phyloP scores from a whole-genome alignment of 345 rosid genomes.

The Lumnitzera racemosa region DNA sequence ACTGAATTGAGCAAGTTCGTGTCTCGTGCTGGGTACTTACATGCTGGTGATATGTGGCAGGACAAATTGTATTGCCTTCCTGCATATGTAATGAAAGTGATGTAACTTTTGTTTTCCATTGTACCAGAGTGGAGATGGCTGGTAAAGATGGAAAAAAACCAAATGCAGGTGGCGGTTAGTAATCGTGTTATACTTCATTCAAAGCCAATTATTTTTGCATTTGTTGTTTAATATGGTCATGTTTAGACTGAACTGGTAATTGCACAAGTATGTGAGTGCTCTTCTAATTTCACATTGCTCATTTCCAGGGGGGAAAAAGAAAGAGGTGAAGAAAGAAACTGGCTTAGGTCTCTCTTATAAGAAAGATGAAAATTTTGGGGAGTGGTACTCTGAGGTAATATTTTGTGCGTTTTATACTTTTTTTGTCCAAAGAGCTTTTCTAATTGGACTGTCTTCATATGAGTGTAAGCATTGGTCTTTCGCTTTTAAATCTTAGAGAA shows the following conservation, averaged over 20 bases:
- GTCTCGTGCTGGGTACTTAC: not conserved
- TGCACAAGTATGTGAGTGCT: too few relatives aligned
- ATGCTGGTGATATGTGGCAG: too few relatives aligned
- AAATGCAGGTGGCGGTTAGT: conserved; percentile 13
- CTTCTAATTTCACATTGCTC: not conserved
- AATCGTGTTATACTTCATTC: not conserved
- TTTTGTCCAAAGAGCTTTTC: not conserved
- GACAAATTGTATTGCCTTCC: not conserved
- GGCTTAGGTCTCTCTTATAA: conserved; percentile 70
- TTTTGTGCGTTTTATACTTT: not conserved
- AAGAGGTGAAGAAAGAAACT: conserved; percentile 95
- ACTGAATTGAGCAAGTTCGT: too few relatives aligned
- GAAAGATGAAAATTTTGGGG: conserved; percentile 91
- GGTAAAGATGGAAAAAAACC: conserved; percentile 23
- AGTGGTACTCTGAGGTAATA: conserved; percentile 92
- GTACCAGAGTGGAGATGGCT: conserved; percentile 15
- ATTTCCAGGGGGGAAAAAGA: conserved; percentile 57
- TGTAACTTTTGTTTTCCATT: not conserved
- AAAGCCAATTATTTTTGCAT: too few relatives aligned
- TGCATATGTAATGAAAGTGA: not conserved
- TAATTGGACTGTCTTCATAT: not conserved
- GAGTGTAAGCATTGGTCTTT: too few relatives aligned
- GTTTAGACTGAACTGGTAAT: too few relatives aligned
- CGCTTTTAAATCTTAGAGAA: too few relatives aligned
- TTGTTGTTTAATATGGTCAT: too few relatives aligned